phyloP scores from a whole-genome alignment of 2,329 filamentous ascomycete species.

The Fusarium cicatricum region DNA sequence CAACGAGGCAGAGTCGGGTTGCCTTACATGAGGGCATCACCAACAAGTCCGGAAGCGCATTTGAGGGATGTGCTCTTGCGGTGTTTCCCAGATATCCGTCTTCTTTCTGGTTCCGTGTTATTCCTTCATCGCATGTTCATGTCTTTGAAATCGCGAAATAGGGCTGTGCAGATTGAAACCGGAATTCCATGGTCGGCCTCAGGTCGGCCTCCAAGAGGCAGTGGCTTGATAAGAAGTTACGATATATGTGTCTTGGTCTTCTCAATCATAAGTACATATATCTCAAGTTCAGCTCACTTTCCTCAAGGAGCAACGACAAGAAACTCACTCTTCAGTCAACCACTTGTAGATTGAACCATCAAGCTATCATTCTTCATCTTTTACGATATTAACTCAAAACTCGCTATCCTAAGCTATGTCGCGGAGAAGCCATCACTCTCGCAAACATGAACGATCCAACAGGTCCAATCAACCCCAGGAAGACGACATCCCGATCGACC shows the following conservation, averaged over 20 bases:
- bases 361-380: too few species aligned
- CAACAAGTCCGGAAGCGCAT: neutral
- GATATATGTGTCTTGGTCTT: constrained; percentile 2
- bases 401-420: constrained; percentile 17
- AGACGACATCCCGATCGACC: constrained; percentile 24
- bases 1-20: constrained; percentile 21
- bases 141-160: neutral
- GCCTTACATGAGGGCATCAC: neutral
- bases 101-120: neutral
- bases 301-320: neutral
- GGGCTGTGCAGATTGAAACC: neutral
- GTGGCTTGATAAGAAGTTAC: too few species aligned
- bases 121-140: neutral
- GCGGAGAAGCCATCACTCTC: constrained; percentile 20
- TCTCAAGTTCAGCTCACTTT: too few species aligned
- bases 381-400: too few species aligned
- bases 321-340: neutral
- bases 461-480: constrained; percentile 16
- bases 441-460: constrained; percentile 16
- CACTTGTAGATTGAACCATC: too few species aligned
- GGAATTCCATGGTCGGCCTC: constrained; percentile 4
- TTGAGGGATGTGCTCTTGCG: constrained; percentile 6
- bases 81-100: neutral
- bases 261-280: too few species aligned
- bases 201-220: constrained; percentile 13